A percentile compares a stretch with the other conserved stretches of the same genome.
phyloP scores from a whole-genome alignment of 768 basidiomycete genomes.

The Mycena albidolilacea region DNA sequence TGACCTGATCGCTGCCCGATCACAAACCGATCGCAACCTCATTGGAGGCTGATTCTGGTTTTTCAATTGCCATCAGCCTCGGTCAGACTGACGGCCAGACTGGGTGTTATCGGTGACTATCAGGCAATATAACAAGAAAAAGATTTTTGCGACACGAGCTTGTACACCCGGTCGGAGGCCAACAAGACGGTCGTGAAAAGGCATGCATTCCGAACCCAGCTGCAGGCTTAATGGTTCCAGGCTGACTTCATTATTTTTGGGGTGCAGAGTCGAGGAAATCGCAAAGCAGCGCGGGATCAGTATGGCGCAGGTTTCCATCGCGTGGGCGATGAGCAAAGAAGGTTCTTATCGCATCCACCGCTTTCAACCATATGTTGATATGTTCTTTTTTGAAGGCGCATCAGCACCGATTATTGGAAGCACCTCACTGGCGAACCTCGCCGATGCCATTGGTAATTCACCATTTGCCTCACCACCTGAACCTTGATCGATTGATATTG shows the following conservation, averaged over 20 bases:
- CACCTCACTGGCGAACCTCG: conserved; percentile 64
- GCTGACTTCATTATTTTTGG: neutral
- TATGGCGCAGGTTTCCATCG: conserved; percentile 73
- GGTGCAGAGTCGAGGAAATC: conserved; percentile 66
- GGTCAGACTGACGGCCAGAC: no score
- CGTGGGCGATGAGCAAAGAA: conserved; percentile 64
- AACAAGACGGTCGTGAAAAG: conserved; percentile 33
- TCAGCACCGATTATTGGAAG: conserved; percentile 73
- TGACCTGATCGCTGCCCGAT: no score
- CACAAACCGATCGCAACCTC: no score
- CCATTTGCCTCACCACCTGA: no score
- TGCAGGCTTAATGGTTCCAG: no score
- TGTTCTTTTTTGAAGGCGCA: conserved; percentile 47
- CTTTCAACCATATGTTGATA: no score
- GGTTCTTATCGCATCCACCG: neutral
- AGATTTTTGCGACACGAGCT: neutral
- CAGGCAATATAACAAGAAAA: no score
- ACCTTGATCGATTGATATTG: neutral
- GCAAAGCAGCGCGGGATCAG: conserved; percentile 64
- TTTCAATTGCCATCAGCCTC: no score
- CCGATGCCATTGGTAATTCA: conserved; percentile 63
- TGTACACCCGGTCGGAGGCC: conserved; percentile 35
- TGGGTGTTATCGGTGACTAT: no score
- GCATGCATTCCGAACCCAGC: neutral
- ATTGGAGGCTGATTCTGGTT: no score